Conservation (phyloP, 2,329 filamentous ascomycete species). For the Davidsoniella australis region DNA sequence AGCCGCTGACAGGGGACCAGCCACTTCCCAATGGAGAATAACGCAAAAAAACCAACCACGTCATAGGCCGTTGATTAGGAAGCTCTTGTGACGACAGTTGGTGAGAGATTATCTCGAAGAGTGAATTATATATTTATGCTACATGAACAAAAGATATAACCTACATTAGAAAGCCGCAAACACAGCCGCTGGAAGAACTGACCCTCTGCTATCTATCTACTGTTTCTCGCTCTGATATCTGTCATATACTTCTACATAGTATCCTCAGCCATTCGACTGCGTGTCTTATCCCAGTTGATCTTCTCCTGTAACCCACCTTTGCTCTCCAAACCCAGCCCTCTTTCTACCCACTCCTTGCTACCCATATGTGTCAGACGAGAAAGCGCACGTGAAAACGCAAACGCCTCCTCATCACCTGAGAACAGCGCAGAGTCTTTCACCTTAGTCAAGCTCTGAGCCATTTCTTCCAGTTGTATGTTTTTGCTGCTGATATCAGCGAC, state of each 20-base stretch:
- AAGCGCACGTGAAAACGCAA: conserved; percentile 83
- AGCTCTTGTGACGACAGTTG: background rate
- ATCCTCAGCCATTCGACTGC: conserved; percentile 52
- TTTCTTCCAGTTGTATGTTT: conserved; percentile 55
- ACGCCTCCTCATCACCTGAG: conserved; percentile 86
- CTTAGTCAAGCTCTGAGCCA: conserved; percentile 68
- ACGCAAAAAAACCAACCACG: too few relatives aligned
- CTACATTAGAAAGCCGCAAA: background rate
- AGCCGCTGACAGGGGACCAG: background rate
- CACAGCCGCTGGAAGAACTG: background rate
- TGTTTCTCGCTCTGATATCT: background rate
- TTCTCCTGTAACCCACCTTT: conserved; percentile 47
- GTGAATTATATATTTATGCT: background rate
- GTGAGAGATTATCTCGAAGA: background rate
- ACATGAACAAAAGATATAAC: background rate
- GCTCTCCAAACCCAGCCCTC: conserved; percentile 51
- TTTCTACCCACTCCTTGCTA: conserved; percentile 83
- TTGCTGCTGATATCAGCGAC: conserved; percentile 38
- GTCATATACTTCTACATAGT: conserved; percentile 31
- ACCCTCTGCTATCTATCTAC: background rate
- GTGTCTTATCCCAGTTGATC: conserved; percentile 47
- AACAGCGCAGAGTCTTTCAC: conserved; percentile 79
- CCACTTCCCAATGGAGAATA: too few relatives aligned
- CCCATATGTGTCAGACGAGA: conserved; percentile 84
- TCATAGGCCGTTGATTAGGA: too few relatives aligned